Conservation (phyloP, 148 eudicot genomes). For the Diospyros lotus region DNA sequence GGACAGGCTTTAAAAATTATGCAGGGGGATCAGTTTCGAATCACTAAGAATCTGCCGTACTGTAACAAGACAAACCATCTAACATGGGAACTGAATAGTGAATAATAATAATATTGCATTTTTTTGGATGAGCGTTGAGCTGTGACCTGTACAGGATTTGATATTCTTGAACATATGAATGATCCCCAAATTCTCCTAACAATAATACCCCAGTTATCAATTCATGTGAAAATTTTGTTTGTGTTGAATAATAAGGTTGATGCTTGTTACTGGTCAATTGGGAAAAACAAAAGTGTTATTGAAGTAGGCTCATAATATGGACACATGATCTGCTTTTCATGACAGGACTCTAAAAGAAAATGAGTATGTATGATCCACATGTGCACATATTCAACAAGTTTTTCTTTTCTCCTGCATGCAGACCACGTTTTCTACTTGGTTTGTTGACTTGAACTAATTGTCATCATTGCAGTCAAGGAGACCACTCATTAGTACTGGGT, state of each 20-base stretch:
- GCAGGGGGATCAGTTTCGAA: neutral
- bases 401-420: neutral
- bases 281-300: too few species aligned
- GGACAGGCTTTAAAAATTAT: neutral
- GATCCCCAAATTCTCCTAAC: too few species aligned
- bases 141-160: too few species aligned
- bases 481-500: neutral
- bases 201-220: too few species aligned
- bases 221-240: too few species aligned
- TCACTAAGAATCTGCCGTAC: conserved; percentile 1
- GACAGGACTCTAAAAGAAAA: neutral
- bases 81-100: neutral
- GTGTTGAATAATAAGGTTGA: too few species aligned
- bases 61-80: neutral
- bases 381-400: neutral
- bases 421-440: neutral
- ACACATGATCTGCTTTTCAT: neutral
- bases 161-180: neutral
- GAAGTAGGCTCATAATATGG: too few species aligned
- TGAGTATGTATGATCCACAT: too few species aligned
- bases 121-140: too few species aligned
- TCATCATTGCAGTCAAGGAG: neutral
- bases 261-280: too few species aligned
- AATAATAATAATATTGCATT: too few species aligned
- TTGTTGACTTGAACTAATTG: neutral